These are phyloP conservation scores for Penicillium atrosanguineum DNA, from an alignment of 495 filamentous ascomycete genomes.

Conservation along the genomic window DNA sequence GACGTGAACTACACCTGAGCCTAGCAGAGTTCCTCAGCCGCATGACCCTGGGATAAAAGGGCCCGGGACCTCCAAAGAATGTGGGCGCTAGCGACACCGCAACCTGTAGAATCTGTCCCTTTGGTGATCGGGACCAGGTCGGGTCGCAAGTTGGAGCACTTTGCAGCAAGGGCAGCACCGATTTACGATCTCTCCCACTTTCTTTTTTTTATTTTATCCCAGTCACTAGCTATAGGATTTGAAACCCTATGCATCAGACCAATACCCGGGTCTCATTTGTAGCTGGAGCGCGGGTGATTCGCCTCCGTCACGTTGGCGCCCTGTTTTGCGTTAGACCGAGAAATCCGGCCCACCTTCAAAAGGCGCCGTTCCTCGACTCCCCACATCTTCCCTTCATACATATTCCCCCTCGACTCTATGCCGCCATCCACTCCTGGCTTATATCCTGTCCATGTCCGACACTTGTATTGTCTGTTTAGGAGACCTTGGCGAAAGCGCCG, in stretches of 20 bases:
- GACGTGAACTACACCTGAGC: neutral
- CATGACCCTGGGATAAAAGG: neutral
- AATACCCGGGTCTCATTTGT: constrained; percentile 8
- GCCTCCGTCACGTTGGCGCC: constrained; percentile 40
- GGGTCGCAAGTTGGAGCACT: neutral
- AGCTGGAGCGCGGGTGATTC: constrained; percentile 29
- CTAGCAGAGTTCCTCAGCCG: neutral
- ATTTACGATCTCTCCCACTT: neutral
- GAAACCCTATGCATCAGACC: neutral
- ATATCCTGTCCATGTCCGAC: constrained; percentile 69
- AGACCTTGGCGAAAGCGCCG: constrained; percentile 68
- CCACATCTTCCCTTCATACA: constrained; percentile 34
- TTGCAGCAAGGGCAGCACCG: constrained; percentile 8
- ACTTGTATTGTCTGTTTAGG: constrained; percentile 96
- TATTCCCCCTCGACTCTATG: constrained; percentile 33
- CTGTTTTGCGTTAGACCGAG: constrained; percentile 45
- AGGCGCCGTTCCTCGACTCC: constrained; percentile 38
- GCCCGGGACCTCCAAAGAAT: neutral
- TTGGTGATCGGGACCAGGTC: neutral
- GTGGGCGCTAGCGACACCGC: neutral
- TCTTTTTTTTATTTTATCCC: neutral
- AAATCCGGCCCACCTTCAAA: constrained; percentile 45
- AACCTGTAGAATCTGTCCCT: neutral
- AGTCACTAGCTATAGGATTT: neutral
- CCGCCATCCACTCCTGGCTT: constrained; percentile 36